phyloP scores from a whole-genome alignment of 2,329 filamentous ascomycete genomes.

The Diaporthe vaccinii region DNA sequence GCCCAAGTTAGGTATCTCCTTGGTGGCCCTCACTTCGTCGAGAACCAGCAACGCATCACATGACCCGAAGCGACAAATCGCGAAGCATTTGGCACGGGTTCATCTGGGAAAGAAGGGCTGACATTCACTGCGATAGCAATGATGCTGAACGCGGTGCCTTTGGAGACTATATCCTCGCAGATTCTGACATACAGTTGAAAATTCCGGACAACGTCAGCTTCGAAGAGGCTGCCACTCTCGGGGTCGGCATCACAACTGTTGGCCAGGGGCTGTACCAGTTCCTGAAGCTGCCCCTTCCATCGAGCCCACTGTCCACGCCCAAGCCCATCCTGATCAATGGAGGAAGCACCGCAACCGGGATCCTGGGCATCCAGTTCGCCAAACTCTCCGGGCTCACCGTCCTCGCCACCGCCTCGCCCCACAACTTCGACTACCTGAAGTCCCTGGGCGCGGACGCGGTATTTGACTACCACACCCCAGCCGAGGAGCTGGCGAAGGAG shows the following conservation, averaged over 20 bases:
- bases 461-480: slow-evolving; percentile 38
- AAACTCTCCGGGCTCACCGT: slow-evolving; percentile 53
- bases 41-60: background rate
- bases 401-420: slow-evolving; percentile 52
- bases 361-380: slow-evolving; percentile 59
- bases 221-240: slow-evolving; percentile 60
- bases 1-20: background rate
- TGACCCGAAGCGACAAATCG: no score
- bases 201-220: slow-evolving; percentile 61
- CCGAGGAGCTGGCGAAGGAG: slow-evolving; percentile 29
- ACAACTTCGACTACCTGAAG: slow-evolving; percentile 41
- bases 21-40: background rate
- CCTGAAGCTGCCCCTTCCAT: slow-evolving; percentile 61
- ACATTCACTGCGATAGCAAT: slow-evolving; percentile 47
- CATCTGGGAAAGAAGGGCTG: background rate
- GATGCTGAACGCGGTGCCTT: slow-evolving; percentile 59
- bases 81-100: background rate
- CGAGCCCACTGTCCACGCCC: slow-evolving; percentile 44
- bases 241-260: slow-evolving; percentile 57
- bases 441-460: slow-evolving; percentile 40
- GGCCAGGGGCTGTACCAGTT: slow-evolving; percentile 63
- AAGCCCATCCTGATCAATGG: slow-evolving; percentile 53
- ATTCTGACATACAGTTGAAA: slow-evolving; percentile 57
- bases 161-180: slow-evolving; percentile 54
- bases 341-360: slow-evolving; percentile 66